phyloP scores from a whole-genome alignment of 805 yeast species.

The Monosporozyma aerobia region DNA sequence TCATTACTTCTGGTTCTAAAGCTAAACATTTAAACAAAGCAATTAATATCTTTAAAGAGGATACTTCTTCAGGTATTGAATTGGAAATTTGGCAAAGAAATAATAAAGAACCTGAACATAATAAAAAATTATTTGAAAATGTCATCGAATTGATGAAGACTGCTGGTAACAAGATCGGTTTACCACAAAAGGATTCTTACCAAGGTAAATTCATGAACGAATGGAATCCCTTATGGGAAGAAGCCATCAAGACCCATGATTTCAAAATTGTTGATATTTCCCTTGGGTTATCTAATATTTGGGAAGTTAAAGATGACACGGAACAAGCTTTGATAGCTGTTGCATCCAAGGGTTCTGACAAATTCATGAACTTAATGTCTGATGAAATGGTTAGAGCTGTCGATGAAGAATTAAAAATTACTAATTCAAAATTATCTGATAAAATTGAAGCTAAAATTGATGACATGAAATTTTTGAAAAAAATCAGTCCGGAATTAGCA shows the following conservation, averaged over 20 bases:
- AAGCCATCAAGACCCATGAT: slow-evolving; percentile 33
- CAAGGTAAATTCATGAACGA: slow-evolving; percentile 79
- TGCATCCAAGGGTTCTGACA: slow-evolving; percentile 71
- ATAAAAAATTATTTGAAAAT: slow-evolving; percentile 54
- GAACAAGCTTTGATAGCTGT: slow-evolving; percentile 57
- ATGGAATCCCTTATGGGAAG: slow-evolving; percentile 47
- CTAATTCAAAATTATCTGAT: slow-evolving; percentile 67
- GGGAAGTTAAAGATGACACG: slow-evolving; percentile 71
- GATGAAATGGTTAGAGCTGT: slow-evolving; percentile 81
- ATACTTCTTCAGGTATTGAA: slow-evolving; percentile 38
- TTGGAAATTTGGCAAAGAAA: slow-evolving; percentile 56
- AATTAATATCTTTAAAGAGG: slow-evolving; percentile 33
- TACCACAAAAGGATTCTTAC: slow-evolving; percentile 65
- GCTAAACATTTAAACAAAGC: slow-evolving; percentile 55
- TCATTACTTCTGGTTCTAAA: slow-evolving; percentile 77
- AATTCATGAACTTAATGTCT: slow-evolving; percentile 71
- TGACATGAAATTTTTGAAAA: slow-evolving; percentile 56
- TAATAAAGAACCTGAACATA: slow-evolving; percentile 72
- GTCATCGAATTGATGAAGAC: slow-evolving; percentile 39
- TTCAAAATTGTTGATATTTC: slow-evolving; percentile 42
- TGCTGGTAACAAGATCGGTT: slow-evolving; percentile 48
- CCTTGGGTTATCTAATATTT: slow-evolving; percentile 42
- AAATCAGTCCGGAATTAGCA: slow-evolving; percentile 41
- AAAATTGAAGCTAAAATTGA: slow-evolving; percentile 75
- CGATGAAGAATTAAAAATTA: slow-evolving; percentile 73